Evolutionary conservation across 306 rosid species (phyloP).

Genomic region (Ormosia emarginata): DNA sequence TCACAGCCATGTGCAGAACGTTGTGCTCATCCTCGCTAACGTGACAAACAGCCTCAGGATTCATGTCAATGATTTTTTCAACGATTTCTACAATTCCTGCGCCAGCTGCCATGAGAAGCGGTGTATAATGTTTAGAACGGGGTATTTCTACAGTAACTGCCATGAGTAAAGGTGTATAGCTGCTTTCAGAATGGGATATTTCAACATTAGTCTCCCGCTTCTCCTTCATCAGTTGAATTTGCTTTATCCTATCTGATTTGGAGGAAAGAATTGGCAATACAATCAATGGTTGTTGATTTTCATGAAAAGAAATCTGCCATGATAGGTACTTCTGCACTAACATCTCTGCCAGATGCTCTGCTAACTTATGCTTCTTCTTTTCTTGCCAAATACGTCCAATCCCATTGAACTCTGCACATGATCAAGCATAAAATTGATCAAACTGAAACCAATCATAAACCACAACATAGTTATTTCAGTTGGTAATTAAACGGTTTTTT

Average conservation of each 20-base stretch:
- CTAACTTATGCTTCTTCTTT: constrained; percentile 2
- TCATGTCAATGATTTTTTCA: neutral
- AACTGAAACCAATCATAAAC: neutral
- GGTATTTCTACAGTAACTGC: too few species aligned
- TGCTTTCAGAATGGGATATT: neutral
- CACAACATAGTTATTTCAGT: neutral
- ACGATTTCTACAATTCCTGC: constrained; percentile 29
- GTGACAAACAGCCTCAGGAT: constrained; percentile 22
- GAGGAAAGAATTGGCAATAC: constrained; percentile 10
- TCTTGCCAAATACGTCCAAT: neutral
- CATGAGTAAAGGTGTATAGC: neutral
- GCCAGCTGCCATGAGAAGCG: constrained; percentile 30
- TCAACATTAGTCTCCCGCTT: neutral
- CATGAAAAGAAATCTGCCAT: constrained; percentile 15
- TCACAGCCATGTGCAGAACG: constrained; percentile 22
- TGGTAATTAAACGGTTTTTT: neutral
- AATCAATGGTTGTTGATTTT: neutral
- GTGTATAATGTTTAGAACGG: neutral
- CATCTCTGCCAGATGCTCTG: neutral
- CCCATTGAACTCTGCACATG: neutral
- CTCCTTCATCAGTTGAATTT: neutral
- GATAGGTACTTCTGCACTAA: constrained; percentile 5
- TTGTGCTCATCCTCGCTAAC: neutral
- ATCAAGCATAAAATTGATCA: neutral
- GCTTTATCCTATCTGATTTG: constrained; percentile 7